Conservation (phyloP, 805 yeast genomes). For the Candida pini region DNA sequence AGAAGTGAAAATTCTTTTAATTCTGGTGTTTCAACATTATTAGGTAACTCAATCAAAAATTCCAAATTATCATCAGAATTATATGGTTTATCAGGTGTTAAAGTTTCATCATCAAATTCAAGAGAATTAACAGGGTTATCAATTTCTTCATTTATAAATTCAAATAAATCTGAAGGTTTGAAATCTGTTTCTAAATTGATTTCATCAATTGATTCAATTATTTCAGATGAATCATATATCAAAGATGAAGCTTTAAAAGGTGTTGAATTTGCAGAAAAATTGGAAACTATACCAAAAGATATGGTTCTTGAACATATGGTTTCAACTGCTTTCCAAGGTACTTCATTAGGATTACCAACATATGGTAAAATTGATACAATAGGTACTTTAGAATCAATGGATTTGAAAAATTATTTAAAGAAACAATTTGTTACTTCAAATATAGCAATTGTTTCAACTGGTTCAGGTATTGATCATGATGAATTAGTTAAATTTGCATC, state of each 20-base stretch:
- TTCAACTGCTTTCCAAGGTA: conserved; percentile 83
- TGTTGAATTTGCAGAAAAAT: conserved; percentile 40
- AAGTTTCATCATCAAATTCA: conserved; percentile 45
- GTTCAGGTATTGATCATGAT: conserved; percentile 61
- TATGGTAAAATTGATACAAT: conserved; percentile 69
- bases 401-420: conserved; percentile 49
- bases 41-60: conserved; percentile 43
- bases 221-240: conserved; percentile 39
- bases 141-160: conserved; percentile 57
- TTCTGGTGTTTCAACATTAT: conserved; percentile 72
- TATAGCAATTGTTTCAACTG: conserved; percentile 61
- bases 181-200: conserved; percentile 42
- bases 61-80: conserved; percentile 28
- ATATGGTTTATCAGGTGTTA: conserved; percentile 46
- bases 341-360: conserved; percentile 71
- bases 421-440: conserved; percentile 58
- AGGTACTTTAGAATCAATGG: conserved; percentile 50
- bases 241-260: conserved; percentile 42
- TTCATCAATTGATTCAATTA: conserved; percentile 29
- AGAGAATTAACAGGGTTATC: conserved; percentile 63
- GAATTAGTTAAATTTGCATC: conserved; percentile 63
- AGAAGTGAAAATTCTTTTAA: conserved; percentile 74
- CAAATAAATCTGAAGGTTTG: conserved; percentile 47
- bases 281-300: conserved; percentile 52
- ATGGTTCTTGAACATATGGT: conserved; percentile 70